Base-by-base conservation (phyloP, 495 filamentous ascomycete genomes). In the Penicillium goetzii region DNA sequence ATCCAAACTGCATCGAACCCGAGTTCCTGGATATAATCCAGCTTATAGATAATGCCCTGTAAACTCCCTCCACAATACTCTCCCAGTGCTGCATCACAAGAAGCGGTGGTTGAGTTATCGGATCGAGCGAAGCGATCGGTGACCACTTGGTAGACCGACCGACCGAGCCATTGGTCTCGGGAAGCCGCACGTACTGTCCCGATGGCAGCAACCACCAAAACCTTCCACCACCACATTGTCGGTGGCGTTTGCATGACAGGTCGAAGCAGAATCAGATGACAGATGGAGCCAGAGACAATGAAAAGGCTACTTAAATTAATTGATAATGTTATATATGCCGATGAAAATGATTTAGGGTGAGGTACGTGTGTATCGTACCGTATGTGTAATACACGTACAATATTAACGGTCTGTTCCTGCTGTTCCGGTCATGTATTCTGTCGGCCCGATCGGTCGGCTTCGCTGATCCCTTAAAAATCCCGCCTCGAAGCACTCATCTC, bases 1-100 rank as follows among this genome's bases (percentile, higher is more conserved):
- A 87, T 62, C 85, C 85, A 64, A 89, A 91, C 28, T 88, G 80
- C 78, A 64, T 89, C 79, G 66, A 92, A 91, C 17, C 90, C 89
- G 82, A 92, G 86, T 51, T 79, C 78, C 65, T 89, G 80, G 63
- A 92, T 74, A 61, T 74, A 74, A 60, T 73, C 72, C 33, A 74
- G 59, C 21, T 65, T 82, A 34, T 86, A 81, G 53, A 86, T 85
- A 57, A 92, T 81, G 5, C 90, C 90, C 47, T 74, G 74, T 67
- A 82, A 91, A n/a, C 82, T 88, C 1, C 90, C 90, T 41, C 89
- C 89, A 66, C 90, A 92, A 74, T 90, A 91, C 11, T 63, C n/a
- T 30, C 63, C 63, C 25, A 57, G 52, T 14, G 4, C 55, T 19
- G 63, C 26, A 40, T 67, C 30, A 64, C 62, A 83, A 73, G 32